Evolutionary conservation across 257 asterid genomes (phyloP), one percentile per base, ranked within the genome.

Genomic region (Solanum verrucosum): DNA sequence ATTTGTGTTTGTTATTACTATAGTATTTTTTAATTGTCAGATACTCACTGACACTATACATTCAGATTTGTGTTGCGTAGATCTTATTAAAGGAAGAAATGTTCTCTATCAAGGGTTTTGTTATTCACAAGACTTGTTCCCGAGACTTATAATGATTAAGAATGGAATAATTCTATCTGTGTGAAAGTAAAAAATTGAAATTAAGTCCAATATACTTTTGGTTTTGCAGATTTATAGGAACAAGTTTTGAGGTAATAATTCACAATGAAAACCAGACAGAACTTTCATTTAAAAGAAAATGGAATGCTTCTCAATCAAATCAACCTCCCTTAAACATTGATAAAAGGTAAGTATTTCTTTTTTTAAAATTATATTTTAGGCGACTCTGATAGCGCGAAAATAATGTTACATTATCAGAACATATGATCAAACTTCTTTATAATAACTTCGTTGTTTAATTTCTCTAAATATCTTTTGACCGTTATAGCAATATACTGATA

Each of bases 311-410:
- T 42, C 85, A 81, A 40, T 87, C 74, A 52, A 85, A 87, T 56
- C 25, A 13, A 9, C 90, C 88, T 73, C 98, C 98, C 3, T 27
- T 95, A 59, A 92, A 93, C 37, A 18, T 94, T 16, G 98, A 95
- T 87, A 92, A 91, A 88, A 93, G 46, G 46, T 42, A 77, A 46
- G 1, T 46, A 46, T 4, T 84, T 12, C 13, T 18, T 18, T 35
- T 4, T 0, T 7, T 1, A 3, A 12, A 83, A 23, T 71, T 37
- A 83, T n/a, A 5, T 8, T 2, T 5, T 44, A 84, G 1, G 1
- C 29, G 25, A 15, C 4, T 63, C 4, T 25, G 3, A 68, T 27
- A 68, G 0, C 20, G 21, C 0, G 2, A 68, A 68, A 25, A 29
- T 56, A 44, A 4, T 23, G 2, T 46, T 3, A 20, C 8, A 13